Percentiles rank a stretch among this genome's conserved stretches.
Conservation (phyloP, 345 rosid genomes). For the Rhodamnia argentea region DNA sequence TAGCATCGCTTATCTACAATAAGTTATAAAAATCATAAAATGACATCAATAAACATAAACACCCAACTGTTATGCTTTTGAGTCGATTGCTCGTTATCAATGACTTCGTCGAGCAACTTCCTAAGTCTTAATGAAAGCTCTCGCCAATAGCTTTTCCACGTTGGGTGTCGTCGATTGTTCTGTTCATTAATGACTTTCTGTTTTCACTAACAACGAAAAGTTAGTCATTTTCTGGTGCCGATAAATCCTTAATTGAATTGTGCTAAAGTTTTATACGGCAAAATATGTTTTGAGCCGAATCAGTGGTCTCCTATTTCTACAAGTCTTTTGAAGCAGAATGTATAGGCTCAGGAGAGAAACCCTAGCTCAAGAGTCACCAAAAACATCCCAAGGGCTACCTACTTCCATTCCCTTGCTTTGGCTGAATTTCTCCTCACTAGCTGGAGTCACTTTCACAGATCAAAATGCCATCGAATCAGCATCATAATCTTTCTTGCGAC, state of each 20-base stretch:
- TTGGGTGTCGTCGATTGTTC: neutral
- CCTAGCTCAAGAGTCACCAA: neutral
- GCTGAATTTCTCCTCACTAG: neutral
- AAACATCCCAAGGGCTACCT: neutral
- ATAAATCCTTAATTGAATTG: neutral
- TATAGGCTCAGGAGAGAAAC: neutral
- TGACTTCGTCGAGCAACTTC: neutral
- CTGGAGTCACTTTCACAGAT: neutral
- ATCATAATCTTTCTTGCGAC: neutral
- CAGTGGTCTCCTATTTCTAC: neutral
- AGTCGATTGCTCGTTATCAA: neutral
- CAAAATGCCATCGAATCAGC: neutral
- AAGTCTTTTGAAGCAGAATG: neutral
- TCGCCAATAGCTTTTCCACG: neutral
- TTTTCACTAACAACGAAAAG: neutral
- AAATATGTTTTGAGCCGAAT: neutral
- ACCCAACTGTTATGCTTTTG: neutral
- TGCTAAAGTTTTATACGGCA: neutral
- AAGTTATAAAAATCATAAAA: neutral
- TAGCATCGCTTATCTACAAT: neutral
- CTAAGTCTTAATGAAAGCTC: neutral
- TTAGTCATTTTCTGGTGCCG: neutral
- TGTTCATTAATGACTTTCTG: neutral
- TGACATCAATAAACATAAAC: neutral
- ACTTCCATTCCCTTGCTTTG: neutral